Base-by-base conservation (phyloP, 2,329 filamentous ascomycete genomes). In the Truncatella angustata region DNA sequence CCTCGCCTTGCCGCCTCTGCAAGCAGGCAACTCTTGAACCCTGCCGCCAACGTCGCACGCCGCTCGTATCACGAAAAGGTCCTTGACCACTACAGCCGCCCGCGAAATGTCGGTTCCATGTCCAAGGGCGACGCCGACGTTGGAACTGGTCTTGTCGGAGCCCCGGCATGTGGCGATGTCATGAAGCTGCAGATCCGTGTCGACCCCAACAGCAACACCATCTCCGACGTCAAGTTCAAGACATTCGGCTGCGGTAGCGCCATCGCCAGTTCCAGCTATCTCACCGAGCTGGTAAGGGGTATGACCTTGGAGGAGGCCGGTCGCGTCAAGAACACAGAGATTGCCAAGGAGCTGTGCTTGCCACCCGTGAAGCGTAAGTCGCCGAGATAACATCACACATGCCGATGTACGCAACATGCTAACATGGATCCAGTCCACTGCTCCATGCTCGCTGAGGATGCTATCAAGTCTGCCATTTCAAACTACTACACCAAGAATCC, bases 241-340 rank as follows among this genome's bases (percentile, higher is more conserved):
- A 91, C 88, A 0, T 91, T 92, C 64, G 87, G 87, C 42, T 90
- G 86, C 67, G 88, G 88, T 39, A 91, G 73, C 26, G 94, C 94
- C 59, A 99, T 99, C 72, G 94, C 94, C 39, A 93, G 88, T 58
- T 95, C 89, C 54, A 94, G 88, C 67, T 99, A 99, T 70, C 75
- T 99, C 64, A 99, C 94, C 7, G 91, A 96, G 73, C 78, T 99
- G 54, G 92, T 99, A 57, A 84, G 91, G 58, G 94, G 94, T 55
- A 99, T 97, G 93, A 96, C 88, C 12, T 74, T 99, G 60, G 94
- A 99, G 63, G 91, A 99, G 70, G 94, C 95, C 30, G 86, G 86
- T 50, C 87, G 88, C 75, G 90, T 99, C 63, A 88, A 91, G 77
- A 99, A 99, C 75, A 96, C 93, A 3, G 92, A 99, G 74, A 99